phyloP scores from a whole-genome alignment of 805 yeast genomes.

The Candida coquimbonensis region DNA sequence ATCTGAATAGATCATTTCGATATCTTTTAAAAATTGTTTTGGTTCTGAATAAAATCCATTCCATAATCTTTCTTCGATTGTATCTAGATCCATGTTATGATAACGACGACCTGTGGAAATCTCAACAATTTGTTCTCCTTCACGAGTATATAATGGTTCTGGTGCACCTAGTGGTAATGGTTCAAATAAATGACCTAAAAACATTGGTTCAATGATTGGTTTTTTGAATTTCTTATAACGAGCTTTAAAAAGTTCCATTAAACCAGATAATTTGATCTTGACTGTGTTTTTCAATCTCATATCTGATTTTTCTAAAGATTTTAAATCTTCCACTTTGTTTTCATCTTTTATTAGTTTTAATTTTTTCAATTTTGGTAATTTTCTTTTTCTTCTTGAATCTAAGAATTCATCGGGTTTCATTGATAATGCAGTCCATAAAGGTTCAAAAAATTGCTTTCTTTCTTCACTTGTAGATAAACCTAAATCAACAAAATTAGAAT shows the following conservation, averaged over 20 bases:
- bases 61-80: conserved; percentile 93
- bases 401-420: conserved; percentile 70
- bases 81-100: conserved; percentile 87
- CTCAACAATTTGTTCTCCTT: conserved; percentile 77
- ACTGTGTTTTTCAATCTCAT: conserved; percentile 77
- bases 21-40: conserved; percentile 77
- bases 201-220: conserved; percentile 78
- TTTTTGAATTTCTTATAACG: conserved; percentile 87
- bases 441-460: conserved; percentile 49
- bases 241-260: conserved; percentile 84
- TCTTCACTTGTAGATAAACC: conserved; percentile 38
- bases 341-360: conserved; percentile 31
- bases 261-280: conserved; percentile 76
- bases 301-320: conserved; percentile 50
- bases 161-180: conserved; percentile 33
- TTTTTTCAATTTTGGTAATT: conserved; percentile 28
- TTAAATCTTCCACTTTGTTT: conserved; percentile 30
- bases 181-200: conserved; percentile 72
- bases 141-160: conserved; percentile 38
- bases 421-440: conserved; percentile 44
- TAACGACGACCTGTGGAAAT: conserved; percentile 63
- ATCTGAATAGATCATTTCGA: conserved; percentile 78
- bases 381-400: conserved; percentile 41
- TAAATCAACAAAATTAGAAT: conserved; percentile 40
- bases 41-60: conserved; percentile 94